Conservation (phyloP, 2,329 filamentous ascomycete species). For the Aureobasidium sp. region DNA sequence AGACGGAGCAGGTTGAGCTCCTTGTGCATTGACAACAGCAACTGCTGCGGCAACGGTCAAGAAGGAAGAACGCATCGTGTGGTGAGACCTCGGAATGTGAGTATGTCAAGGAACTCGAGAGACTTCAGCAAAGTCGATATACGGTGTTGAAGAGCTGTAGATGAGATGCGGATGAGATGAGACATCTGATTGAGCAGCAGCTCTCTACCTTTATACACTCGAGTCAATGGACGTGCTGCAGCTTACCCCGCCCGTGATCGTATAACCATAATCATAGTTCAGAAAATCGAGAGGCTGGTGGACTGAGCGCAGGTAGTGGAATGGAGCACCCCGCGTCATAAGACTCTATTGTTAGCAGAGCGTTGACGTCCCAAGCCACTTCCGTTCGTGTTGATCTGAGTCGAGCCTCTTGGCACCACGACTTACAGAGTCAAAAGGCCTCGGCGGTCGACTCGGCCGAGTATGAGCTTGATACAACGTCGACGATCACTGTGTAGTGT, state of each 20-base stretch:
- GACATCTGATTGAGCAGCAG: neutral
- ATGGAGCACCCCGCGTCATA: constrained; percentile 10
- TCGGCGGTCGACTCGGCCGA: neutral
- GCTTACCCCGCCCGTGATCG: neutral
- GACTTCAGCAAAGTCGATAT: too few relatives aligned
- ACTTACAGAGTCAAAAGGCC: neutral
- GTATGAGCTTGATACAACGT: neutral
- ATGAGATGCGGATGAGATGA: neutral
- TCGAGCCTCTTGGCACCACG: neutral
- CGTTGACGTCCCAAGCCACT: constrained; percentile 1
- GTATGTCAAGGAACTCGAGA: neutral
- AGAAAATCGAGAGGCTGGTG: neutral
- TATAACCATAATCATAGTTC: neutral
- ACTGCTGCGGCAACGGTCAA: neutral
- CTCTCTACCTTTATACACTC: neutral
- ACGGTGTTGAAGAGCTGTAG: neutral
- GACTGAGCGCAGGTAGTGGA: neutral
- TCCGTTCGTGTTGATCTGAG: constrained; percentile 7
- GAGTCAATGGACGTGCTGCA: neutral
- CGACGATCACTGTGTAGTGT: neutral
- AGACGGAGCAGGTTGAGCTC: constrained; percentile 3
- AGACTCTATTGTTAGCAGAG: neutral
- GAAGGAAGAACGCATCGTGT: constrained; percentile 3
- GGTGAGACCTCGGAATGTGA: too few relatives aligned
- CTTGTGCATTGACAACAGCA: constrained; percentile 2